Base-by-base conservation (phyloP, 2,329 filamentous ascomycete species). In the Hortaea sp. region DNA sequence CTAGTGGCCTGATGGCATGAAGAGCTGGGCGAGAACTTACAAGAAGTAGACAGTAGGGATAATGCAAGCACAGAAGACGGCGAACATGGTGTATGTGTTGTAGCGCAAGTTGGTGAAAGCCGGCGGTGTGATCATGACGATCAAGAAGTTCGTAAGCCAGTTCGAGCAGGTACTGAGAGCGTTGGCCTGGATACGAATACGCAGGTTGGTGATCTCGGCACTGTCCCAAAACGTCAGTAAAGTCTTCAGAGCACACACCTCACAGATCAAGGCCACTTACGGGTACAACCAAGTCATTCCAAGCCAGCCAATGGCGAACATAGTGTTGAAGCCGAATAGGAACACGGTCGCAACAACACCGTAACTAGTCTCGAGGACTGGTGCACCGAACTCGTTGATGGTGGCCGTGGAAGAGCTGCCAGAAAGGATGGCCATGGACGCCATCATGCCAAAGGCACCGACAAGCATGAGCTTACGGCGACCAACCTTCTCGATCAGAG, bases 401-500 rank as follows among this genome's bases (percentile, higher is more conserved):
- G 32, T 35, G 9, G 32, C 32, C 32, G 32, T 35, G 32, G 32
- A 35, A 35, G 32, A 35, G n/a, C 9, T 56, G 9, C 58, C 58
- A 5, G 57, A 62, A 6, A 63, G 49, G 9, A 64, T 50, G 6
- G 51, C 52, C 59, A 63, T 63, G 5, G 57, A 64, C 5, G 43
- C 30, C 20, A 50, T 46, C 43, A 53, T 49, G 27, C 79, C 79
- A 32, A 76, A 65, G 0, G 78, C 78, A 44, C 83, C 82, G 51
- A 84, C 77, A 20, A 88, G 66, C 81, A 88, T 86, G 50, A 88
- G 74, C 57, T 77, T 76, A n/a, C 84, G 75, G 29, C 84, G 69
- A 10, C 72, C 72, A 44, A 73, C 62, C 44, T 65, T 67, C 52
- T 75, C 71, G 46, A 75, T 68, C 5, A 63, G 54, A 51, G 61